phyloP scores from a whole-genome alignment of 768 basidiomycete species.

The Cystobasidiopsis lactophilus region DNA sequence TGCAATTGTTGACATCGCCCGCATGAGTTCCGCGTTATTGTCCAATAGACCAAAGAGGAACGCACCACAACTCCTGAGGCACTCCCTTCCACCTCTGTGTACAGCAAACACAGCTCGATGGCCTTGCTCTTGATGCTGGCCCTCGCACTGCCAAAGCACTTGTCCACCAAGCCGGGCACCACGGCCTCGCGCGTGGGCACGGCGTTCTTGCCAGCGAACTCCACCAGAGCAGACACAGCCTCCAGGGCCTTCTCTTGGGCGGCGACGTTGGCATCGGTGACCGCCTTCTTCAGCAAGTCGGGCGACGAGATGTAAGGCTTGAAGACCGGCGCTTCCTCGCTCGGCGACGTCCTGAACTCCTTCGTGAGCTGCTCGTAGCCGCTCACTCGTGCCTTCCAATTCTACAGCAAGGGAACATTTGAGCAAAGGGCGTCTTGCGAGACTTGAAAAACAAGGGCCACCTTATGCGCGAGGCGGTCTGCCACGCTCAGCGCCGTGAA shows the following conservation, averaged over 20 bases:
- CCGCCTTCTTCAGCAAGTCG: constrained; percentile 60
- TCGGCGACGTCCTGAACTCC: constrained; percentile 59
- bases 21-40: background rate
- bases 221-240: constrained; percentile 60
- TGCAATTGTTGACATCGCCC: no score
- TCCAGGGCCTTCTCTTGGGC: constrained; percentile 97
- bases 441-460: constrained; percentile 1
- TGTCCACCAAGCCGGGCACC: constrained; percentile 81
- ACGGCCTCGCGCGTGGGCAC: constrained; percentile 51
- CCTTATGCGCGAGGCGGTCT: constrained; percentile 68
- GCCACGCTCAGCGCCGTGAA: constrained; percentile 54
- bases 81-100: constrained; percentile 75
- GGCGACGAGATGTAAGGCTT: constrained; percentile 60
- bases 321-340: constrained; percentile 85
- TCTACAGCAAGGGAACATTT: constrained; percentile 25
- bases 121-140: constrained; percentile 75
- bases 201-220: constrained; percentile 72
- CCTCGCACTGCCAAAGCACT: constrained; percentile 60
- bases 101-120: constrained; percentile 63
- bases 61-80: constrained; percentile 72
- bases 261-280: constrained; percentile 75
- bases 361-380: constrained; percentile 74
- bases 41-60: constrained; percentile 15
- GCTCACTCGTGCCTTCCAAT: constrained; percentile 94
- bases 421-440: background rate